Conservation (phyloP, 148 eudicot genomes). For the Dysphania ambrosioides region DNA sequence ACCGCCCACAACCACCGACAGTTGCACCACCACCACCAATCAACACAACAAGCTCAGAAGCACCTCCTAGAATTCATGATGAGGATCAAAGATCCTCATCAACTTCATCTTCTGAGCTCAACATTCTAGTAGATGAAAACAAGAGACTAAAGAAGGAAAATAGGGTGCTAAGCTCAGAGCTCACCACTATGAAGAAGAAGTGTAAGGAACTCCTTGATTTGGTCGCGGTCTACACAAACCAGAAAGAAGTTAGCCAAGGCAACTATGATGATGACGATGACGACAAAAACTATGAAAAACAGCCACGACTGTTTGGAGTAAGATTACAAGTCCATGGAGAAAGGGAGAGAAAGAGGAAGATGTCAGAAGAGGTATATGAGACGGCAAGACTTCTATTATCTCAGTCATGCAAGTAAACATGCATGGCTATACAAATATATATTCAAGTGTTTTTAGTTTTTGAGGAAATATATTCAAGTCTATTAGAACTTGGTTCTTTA, state of each 20-base stretch:
- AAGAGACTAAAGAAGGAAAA: slow-evolving; percentile 63
- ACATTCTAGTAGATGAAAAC: slow-evolving; percentile 64
- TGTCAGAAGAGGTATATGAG: slow-evolving; percentile 29
- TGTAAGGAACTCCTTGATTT: slow-evolving; percentile 67
- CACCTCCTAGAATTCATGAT: slow-evolving; percentile 16
- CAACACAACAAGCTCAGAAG: slow-evolving; percentile 12
- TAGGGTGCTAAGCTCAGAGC: slow-evolving; percentile 58
- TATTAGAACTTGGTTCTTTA: background rate
- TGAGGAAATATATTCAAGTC: too few species aligned
- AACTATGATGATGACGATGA: slow-evolving; percentile 19
- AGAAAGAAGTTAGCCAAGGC: background rate
- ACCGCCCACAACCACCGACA: slow-evolving; percentile 25
- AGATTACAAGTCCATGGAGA: slow-evolving; percentile 50
- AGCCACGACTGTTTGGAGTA: slow-evolving; percentile 74
- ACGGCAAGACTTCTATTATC: slow-evolving; percentile 38
- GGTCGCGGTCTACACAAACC: slow-evolving; percentile 36
- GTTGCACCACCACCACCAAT: background rate
- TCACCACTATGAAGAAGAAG: slow-evolving; percentile 55
- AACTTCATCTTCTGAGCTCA: slow-evolving; percentile 53
- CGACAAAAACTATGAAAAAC: slow-evolving; percentile 13
- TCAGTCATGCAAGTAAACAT: slow-evolving; percentile 60
- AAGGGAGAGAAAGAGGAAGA: slow-evolving; percentile 51
- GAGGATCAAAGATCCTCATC: slow-evolving; percentile 72
- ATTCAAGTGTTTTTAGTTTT: background rate
- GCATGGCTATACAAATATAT: background rate